A percentile compares a stretch with the other conserved stretches of the same genome.
Conservation (phyloP, 257 asterid genomes). For the Scutellaria baicalensis region DNA sequence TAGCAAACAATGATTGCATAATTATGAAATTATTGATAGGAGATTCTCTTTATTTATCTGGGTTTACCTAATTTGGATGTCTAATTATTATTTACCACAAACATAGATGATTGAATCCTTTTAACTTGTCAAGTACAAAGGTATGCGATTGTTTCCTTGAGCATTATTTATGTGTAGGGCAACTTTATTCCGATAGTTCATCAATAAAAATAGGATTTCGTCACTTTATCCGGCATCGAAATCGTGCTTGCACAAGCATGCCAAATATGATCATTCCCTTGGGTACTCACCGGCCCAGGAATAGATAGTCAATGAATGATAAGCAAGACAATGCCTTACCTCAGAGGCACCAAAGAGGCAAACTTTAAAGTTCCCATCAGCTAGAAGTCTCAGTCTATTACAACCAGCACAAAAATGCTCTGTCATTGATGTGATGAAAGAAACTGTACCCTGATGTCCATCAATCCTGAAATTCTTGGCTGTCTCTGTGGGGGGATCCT, state of each 20-base stretch:
- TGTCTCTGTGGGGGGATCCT: constrained; percentile 85
- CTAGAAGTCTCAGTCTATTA: constrained; percentile 84
- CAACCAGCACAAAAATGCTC: constrained; percentile 99
- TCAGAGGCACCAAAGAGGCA: constrained; percentile 98
- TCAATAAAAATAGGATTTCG: too few species aligned
- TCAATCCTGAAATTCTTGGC: constrained; percentile 87
- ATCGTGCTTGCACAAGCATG: too few species aligned
- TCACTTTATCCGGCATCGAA: too few species aligned
- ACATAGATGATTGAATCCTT: not conserved
- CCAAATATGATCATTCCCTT: too few species aligned
- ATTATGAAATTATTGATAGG: not conserved
- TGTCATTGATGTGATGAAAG: constrained; percentile 96
- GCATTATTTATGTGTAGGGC: not conserved
- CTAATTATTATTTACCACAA: not conserved
- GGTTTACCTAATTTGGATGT: not conserved
- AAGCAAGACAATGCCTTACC: constrained; percentile 33
- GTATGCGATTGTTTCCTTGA: not conserved
- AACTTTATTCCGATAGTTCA: too few species aligned
- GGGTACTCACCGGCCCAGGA: too few species aligned
- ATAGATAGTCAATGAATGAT: not conserved
- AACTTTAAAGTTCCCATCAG: constrained; percentile 97
- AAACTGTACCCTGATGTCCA: constrained; percentile 83
- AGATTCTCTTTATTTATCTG: not conserved
- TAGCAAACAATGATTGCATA: not conserved
- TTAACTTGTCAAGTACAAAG: not conserved